Evolutionary conservation across 345 rosid species (phyloP), one percentile per base, ranked within the genome.

Genomic region (Noccaea caerulescens): DNA sequence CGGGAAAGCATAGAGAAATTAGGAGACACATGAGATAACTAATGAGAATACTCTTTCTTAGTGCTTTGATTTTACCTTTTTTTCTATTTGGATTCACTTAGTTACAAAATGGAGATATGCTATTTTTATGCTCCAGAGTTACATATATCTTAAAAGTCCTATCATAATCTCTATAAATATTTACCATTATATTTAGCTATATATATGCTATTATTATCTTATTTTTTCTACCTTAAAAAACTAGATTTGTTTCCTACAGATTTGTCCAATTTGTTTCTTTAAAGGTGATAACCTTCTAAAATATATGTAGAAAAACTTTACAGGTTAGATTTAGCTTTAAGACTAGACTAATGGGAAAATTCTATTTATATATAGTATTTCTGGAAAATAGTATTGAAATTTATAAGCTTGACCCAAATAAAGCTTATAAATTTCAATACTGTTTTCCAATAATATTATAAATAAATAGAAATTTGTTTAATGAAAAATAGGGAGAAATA

Each of bases 51-150:
- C 42, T 16, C 7, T 4, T 11, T 55, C 33, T 7, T 55, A 54
- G 32, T n/a, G 23, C 18, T 33, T 33, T 54, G 11, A 13, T n/a
- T 53, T 30, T 30, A 30, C 4, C 3, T 1, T 14, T n/a, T 44
- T 33, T 32, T 27, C 7, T 33, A 33, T 7, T 33, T 33, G 23
- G 23, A 33, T 33, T 55, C 33, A 13, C 42, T 55, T 13, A 23
- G 23, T 37, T 54, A 39, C 7, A 32, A 54, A 54, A 33, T 34
- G 60, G 25, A 56, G 42, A 14, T 9, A 14, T 5, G n/a, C 8
- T 34, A 18, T 56, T 56, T 13, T 34, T 33, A 55, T n/a, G 60
- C 34, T 55, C 42, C 42, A 55, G 34, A 55, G 3, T 12, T 55
- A 8, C 9, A 56, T 33, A 55, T 55, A 32, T 13, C 12, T 33